Conservation (phyloP, 1,284 basidiomycete genomes). For the Afroboletus lepidellus region DNA sequence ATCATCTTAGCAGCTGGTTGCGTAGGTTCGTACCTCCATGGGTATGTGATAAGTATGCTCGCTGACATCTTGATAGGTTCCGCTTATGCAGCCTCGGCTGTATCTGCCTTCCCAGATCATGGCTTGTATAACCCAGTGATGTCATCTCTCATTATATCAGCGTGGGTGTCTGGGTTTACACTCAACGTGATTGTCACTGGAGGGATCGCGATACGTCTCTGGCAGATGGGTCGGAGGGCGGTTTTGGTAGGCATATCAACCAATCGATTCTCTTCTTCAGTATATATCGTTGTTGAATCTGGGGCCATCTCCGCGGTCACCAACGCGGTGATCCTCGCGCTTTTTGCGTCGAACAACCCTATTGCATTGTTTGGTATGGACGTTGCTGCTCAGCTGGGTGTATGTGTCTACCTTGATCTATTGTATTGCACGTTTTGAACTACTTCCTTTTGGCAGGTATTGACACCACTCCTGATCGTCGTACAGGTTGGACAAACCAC, state of each 20-base stretch:
- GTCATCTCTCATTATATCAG: not conserved
- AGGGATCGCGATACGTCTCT: not conserved
- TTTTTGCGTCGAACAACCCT: not conserved
- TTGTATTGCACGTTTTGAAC: not conserved
- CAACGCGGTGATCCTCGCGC: not conserved
- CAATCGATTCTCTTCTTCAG: slow-evolving; percentile 1
- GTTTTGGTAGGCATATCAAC: not conserved
- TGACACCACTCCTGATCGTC: not conserved
- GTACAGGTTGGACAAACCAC: not conserved
- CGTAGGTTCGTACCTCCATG: not conserved
- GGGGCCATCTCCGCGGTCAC: not conserved
- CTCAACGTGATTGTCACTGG: not conserved
- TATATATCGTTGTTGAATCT: slow-evolving; percentile 6
- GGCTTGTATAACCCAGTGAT: not conserved
- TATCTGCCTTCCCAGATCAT: not conserved
- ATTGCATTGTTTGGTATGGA: not conserved
- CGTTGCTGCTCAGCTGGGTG: not conserved
- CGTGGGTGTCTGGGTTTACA: not conserved
- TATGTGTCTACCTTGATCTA: not conserved
- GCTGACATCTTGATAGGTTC: not conserved
- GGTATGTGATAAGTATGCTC: not conserved
- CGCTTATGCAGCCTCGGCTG: not conserved
- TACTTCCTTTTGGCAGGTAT: not conserved
- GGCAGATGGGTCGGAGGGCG: not conserved
- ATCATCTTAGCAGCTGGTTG: not conserved